Evolutionary conservation across 1,284 basidiomycete genomes (phyloP).

Genomic region (Melampsora americana): DNA sequence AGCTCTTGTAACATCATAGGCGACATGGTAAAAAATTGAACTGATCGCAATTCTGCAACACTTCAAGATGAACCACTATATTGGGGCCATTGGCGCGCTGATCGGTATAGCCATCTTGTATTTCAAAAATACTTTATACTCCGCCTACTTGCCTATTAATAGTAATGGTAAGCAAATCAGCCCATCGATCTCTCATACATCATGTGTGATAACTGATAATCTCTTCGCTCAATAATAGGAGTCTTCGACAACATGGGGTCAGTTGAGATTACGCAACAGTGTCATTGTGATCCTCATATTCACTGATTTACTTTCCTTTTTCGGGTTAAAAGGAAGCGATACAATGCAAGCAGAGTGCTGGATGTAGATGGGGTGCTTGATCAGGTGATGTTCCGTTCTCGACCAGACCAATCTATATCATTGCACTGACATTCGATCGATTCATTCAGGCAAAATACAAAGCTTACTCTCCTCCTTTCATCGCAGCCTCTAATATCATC

Average conservation of each 20-base stretch:
- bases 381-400: conserved; percentile 11
- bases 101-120: conserved; percentile 16
- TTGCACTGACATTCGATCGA: neutral
- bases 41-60: neutral
- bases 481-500: conserved; percentile 42
- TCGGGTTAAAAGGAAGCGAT: conserved; percentile 16
- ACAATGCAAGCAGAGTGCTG: conserved; percentile 25
- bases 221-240: neutral
- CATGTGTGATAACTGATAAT: neutral
- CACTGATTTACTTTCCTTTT: neutral
- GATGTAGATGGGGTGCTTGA: conserved; percentile 20
- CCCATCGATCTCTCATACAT: neutral
- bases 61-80: conserved; percentile 28
- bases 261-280: neutral
- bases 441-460: conserved; percentile 44
- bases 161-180: conserved; percentile 38
- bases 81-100: conserved; percentile 12
- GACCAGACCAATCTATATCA: neutral
- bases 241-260: conserved; percentile 41
- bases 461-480: conserved; percentile 49
- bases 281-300: conserved; percentile 2
- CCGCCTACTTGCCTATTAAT: conserved; percentile 47
- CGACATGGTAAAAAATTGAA: conserved; percentile 46
- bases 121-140: conserved; percentile 25
- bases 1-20: conserved; percentile 47